Conservation (phyloP, 495 filamentous ascomycete genomes). For the Penicillium lividum region DNA sequence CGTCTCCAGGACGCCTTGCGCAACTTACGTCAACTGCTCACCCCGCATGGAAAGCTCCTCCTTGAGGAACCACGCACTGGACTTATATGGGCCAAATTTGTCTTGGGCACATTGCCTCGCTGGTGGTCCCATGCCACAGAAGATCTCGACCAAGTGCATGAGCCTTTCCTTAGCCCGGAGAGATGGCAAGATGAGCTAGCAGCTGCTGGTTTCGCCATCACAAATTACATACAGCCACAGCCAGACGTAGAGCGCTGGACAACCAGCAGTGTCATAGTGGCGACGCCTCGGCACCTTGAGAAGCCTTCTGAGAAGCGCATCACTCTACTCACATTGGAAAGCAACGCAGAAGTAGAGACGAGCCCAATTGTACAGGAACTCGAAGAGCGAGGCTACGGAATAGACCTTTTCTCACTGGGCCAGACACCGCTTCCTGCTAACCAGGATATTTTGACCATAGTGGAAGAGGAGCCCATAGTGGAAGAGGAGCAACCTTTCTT, state of each 20-base stretch:
- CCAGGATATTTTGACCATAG: conserved; percentile 37
- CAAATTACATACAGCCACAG: conserved; percentile 20
- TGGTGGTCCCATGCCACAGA: conserved; percentile 43
- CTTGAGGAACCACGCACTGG: conserved; percentile 21
- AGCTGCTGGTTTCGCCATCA: conserved; percentile 33
- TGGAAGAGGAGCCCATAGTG: conserved; percentile 34
- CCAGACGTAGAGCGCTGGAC: conserved; percentile 36
- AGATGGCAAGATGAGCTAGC: conserved; percentile 35
- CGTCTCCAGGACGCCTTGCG: conserved; percentile 36
- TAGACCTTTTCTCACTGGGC: conserved; percentile 18
- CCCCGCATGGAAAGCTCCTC: conserved; percentile 25
- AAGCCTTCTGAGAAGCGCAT: neutral
- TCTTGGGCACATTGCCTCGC: conserved; percentile 29
- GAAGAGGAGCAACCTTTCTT: conserved; percentile 39
- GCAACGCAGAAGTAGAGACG: neutral
- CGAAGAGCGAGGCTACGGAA: neutral
- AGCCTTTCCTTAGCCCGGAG: conserved; percentile 30
- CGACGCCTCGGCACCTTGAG: conserved; percentile 22
- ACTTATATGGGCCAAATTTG: conserved; percentile 9
- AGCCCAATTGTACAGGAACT: neutral
- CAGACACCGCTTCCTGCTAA: conserved; percentile 18
- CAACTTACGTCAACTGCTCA: conserved; percentile 38
- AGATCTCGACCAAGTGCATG: conserved; percentile 11
- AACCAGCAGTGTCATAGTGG: conserved; percentile 31
- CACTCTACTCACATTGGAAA: neutral